phyloP scores from a whole-genome alignment of 1,284 basidiomycete genomes.

The Xerocomus amazonicus region DNA sequence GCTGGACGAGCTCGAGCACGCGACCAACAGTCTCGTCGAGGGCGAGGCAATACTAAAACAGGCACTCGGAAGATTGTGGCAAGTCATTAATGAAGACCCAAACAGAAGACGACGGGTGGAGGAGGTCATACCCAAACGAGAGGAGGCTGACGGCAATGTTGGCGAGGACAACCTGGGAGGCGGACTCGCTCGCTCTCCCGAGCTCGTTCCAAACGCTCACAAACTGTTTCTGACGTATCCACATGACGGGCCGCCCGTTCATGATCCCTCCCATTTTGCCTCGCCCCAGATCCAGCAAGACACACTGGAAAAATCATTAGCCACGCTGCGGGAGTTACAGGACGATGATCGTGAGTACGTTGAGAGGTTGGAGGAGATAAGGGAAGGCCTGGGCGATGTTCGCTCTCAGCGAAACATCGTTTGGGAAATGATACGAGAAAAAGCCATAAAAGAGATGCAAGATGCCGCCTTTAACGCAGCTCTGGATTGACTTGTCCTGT shows the following conservation, averaged over 20 bases:
- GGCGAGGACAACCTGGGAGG: slow-evolving; percentile 49
- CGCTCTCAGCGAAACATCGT: slow-evolving; percentile 63
- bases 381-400: slow-evolving; percentile 70
- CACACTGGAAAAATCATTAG: slow-evolving; percentile 66
- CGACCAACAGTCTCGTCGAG: slow-evolving; percentile 75
- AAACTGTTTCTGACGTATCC: slow-evolving; percentile 60
- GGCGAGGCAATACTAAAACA: slow-evolving; percentile 68
- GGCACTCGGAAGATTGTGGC: slow-evolving; percentile 74
- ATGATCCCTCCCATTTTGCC: slow-evolving; percentile 60
- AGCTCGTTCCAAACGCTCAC: slow-evolving; percentile 59
- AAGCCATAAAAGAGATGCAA: slow-evolving; percentile 70
- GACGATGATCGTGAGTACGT: slow-evolving; percentile 80
- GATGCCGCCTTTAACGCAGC: slow-evolving; percentile 50
- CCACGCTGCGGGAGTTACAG: slow-evolving; percentile 67
- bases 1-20: slow-evolving; percentile 71
- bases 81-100: slow-evolving; percentile 69
- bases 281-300: slow-evolving; percentile 63
- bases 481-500: slow-evolving; percentile 20
- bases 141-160: slow-evolving; percentile 56
- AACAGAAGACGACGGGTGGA: slow-evolving; percentile 32
- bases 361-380: slow-evolving; percentile 73
- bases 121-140: slow-evolving; percentile 59
- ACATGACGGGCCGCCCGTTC: slow-evolving; percentile 40
- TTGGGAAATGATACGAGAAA: slow-evolving; percentile 70
- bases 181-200: slow-evolving; percentile 56